Evolutionary conservation across 106 monocot species (phyloP).

Genomic region (Xerophyta viscosa): DNA sequence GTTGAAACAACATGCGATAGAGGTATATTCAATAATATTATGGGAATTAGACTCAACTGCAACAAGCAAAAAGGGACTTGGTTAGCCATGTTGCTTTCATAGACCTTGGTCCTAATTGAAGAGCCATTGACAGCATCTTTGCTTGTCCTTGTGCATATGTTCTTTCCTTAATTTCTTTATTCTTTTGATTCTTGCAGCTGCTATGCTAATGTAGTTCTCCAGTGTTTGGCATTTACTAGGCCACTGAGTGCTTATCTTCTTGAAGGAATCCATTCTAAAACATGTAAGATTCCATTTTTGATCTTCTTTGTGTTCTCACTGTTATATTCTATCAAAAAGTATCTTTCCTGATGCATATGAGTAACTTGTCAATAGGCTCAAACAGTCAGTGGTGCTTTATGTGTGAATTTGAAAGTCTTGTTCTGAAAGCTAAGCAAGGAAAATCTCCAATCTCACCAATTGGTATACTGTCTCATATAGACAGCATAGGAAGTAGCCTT

Average conservation of each 20-base stretch:
- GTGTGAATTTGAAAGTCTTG: slow-evolving; percentile 70
- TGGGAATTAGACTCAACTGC: too few species aligned
- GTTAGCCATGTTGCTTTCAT: too few species aligned
- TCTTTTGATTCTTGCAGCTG: slow-evolving; percentile 52
- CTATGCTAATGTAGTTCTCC: slow-evolving; percentile 91
- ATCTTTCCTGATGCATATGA: not conserved
- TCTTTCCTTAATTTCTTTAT: slow-evolving; percentile 1
- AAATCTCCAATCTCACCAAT: slow-evolving; percentile 58
- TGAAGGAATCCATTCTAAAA: slow-evolving; percentile 55
- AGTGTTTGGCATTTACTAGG: slow-evolving; percentile 81
- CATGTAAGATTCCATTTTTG: slow-evolving; percentile 28
- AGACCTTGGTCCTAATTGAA: too few species aligned
- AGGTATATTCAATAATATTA: too few species aligned
- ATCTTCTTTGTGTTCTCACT: not conserved
- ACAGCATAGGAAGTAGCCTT: slow-evolving; percentile 61
- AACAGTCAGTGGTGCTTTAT: slow-evolving; percentile 70
- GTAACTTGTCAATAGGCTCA: slow-evolving; percentile 29
- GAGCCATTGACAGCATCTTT: too few species aligned
- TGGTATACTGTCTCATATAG: slow-evolving; percentile 62
- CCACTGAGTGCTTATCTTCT: slow-evolving; percentile 74
- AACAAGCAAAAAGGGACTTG: too few species aligned
- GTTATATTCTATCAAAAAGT: not conserved
- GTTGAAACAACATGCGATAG: too few species aligned
- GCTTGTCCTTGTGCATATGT: too few species aligned
- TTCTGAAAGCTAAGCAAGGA: slow-evolving; percentile 47